Evolutionary conservation across 2,329 filamentous ascomycete genomes (phyloP).

Genomic region (Sarocladium oryzae): DNA sequence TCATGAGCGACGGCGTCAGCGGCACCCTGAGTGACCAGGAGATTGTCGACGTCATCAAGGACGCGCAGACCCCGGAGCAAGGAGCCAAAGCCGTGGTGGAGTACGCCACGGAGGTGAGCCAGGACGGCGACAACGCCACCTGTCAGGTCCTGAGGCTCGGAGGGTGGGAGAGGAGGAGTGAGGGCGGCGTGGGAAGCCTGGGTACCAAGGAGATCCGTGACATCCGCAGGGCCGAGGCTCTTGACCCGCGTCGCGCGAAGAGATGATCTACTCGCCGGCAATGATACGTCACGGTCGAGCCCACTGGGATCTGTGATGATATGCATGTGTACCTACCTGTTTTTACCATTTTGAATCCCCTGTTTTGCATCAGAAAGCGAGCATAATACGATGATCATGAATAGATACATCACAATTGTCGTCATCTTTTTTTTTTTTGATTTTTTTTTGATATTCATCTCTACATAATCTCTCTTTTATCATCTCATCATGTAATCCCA

Average conservation of each 20-base stretch:
- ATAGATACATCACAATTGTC: background rate
- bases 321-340: too few relatives aligned
- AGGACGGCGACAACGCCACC: constrained; percentile 60
- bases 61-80: constrained; percentile 84
- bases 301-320: too few relatives aligned
- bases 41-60: constrained; percentile 92
- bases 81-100: constrained; percentile 72
- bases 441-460: background rate
- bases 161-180: constrained; percentile 65
- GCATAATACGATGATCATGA: constrained; percentile 4
- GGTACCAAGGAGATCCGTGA: constrained; percentile 90
- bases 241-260: constrained; percentile 70
- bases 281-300: too few relatives aligned
- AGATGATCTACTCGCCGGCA: constrained; percentile 22
- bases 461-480: background rate
- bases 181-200: constrained; percentile 82
- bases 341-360: background rate
- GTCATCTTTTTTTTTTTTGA: background rate
- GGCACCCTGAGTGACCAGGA: constrained; percentile 87
- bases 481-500: background rate
- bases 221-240: constrained; percentile 71
- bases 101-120: constrained; percentile 81
- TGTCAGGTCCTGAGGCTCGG: constrained; percentile 61
- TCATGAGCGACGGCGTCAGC: constrained; percentile 84
- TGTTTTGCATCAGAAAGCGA: constrained; percentile 9